These are phyloP conservation scores for Adansonia digitata DNA, from an alignment of 345 rosid species.

Conservation along the genomic window DNA sequence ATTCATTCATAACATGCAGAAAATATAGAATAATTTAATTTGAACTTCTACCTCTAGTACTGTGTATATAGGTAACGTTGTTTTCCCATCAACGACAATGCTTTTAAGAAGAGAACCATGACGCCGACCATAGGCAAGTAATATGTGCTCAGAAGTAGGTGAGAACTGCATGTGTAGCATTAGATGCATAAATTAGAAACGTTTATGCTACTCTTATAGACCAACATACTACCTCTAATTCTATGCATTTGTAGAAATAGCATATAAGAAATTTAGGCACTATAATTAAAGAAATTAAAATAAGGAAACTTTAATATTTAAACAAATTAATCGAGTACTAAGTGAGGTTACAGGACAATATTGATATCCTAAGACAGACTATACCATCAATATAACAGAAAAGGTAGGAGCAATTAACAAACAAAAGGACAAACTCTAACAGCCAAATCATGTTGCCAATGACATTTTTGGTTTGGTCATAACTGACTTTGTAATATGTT, in stretches of 20 bases:
- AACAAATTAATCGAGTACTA: background rate
- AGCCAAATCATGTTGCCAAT: background rate
- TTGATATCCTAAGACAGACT: background rate
- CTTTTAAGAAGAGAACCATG: conserved; percentile 89
- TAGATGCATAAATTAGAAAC: conserved; percentile 5
- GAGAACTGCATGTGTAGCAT: conserved; percentile 69
- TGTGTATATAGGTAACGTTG: conserved; percentile 76
- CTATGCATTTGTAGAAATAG: background rate
- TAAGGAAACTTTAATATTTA: background rate
- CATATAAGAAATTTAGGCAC: background rate
- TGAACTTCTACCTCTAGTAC: conserved; percentile 70
- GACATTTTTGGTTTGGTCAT: background rate
- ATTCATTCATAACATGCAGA: background rate
- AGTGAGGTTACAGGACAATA: background rate
- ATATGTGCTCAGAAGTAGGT: conserved; percentile 89
- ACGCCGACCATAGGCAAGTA: conserved; percentile 96
- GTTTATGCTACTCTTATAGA: background rate
- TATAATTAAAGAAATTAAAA: background rate
- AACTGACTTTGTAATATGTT: background rate
- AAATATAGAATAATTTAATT: background rate
- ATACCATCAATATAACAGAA: background rate
- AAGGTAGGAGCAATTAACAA: background rate
- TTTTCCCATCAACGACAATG: conserved; percentile 79
- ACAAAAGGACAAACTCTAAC: background rate
- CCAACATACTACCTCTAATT: background rate